Evolutionary conservation across 2,329 filamentous ascomycete genomes (phyloP), one percentile per base, ranked within the genome.

Genomic region (Phyllosticta citrichinensis): DNA sequence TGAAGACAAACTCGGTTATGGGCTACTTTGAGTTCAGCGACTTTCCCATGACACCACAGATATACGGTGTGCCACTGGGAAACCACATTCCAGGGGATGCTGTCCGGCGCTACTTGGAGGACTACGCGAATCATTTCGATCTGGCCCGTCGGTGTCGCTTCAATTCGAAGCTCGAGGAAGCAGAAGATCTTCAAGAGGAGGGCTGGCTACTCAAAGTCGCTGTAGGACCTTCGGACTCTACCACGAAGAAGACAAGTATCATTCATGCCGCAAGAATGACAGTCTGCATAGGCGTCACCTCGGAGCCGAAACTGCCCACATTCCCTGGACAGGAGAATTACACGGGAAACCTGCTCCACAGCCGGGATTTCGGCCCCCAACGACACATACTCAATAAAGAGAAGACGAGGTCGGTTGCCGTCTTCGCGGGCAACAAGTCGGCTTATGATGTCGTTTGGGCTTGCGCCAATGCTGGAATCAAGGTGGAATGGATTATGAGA

Each of bases 371-470:
- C 62, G 73, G 74, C 6, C 63, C 70, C 14, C 22, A 52, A 8
- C 17, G n/a, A 47, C 40, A 47, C 14, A 8, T 47, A 14, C 17
- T 47, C 14, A n/a, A 47, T 6, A 12, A 3, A 47, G 6, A n/a
- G n/a, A 47, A 47, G 40, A 47, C 40, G 17, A 47, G 12, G 1
- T 70, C 71, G 1, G 76, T 79, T 5, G 80, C 81, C 0, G 77
- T 88, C 2, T 75, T 87, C 5, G 86, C 85, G 2, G 83, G 77
- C 2, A 81, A 78, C 20, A 88, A 88, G 66, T 86, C 81, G 1
- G 82, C 81, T 2, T 87, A 80, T 76, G 86, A 88, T 68, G 80
- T 81, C 3, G 83, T 81, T 0, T 86, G 86, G 66, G 76, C 80
- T 2, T 82, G 80, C 56, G 53, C 54, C 0, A 27, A 40, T n/a